phyloP scores from a whole-genome alignment of 495 filamentous ascomycete species.

The Apiosordaria backusii region DNA sequence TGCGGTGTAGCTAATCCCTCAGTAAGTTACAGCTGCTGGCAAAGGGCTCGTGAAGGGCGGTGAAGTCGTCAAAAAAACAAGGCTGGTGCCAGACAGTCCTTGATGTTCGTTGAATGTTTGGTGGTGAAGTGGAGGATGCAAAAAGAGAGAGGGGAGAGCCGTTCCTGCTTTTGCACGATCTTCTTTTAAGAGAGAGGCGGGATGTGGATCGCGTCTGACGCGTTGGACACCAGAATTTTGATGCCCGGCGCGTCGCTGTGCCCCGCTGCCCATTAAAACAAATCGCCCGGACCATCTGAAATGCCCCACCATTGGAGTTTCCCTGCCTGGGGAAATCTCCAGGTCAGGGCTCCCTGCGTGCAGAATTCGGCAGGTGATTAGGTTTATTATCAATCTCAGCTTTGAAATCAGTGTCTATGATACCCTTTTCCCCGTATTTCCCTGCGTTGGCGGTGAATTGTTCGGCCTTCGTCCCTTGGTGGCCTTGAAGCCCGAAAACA shows the following conservation, averaged over 20 bases:
- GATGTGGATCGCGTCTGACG: constrained; percentile 22
- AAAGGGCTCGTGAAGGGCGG: too few relatives aligned
- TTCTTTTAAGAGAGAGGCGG: constrained; percentile 18
- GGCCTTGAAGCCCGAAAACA: background rate
- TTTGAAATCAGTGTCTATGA: background rate
- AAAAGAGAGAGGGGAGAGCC: constrained; percentile 12
- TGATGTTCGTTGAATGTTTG: background rate
- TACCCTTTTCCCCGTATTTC: background rate
- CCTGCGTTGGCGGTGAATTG: background rate
- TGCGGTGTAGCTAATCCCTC: background rate
- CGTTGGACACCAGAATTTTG: constrained; percentile 16
- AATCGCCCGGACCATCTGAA: constrained; percentile 8
- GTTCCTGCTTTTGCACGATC: constrained; percentile 1
- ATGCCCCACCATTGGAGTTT: background rate
- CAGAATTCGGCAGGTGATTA: background rate
- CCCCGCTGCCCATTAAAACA: constrained; percentile 25
- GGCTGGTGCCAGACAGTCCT: constrained; percentile 1
- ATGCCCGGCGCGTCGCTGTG: constrained; percentile 14
- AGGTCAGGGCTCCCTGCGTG: background rate
- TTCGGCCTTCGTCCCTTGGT: background rate
- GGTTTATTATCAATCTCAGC: background rate
- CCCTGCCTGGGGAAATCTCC: background rate
- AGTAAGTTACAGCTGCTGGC: background rate
- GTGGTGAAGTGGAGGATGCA: constrained; percentile 17
- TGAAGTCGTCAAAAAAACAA: background rate